These are phyloP conservation scores for Solanum chacoense DNA, from an alignment of 305 asterid species.

Conservation along the genomic window DNA sequence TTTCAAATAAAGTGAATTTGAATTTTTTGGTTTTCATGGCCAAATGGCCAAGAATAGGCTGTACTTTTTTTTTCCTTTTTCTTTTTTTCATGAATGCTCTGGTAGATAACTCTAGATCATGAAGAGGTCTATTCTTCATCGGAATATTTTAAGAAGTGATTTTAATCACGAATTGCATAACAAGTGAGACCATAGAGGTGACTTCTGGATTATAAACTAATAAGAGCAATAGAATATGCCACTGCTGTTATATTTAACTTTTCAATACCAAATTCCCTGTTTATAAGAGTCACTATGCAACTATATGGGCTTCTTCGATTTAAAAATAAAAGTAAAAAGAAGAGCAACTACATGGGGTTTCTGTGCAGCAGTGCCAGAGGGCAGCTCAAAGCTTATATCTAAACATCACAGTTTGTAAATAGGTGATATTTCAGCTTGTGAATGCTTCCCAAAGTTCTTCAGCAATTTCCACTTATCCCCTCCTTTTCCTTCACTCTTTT, in stretches of 20 bases:
- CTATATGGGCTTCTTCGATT: neutral
- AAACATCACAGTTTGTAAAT: neutral
- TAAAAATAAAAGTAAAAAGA: neutral
- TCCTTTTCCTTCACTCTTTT: neutral
- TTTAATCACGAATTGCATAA: neutral
- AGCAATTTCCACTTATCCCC: neutral
- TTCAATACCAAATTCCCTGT: neutral
- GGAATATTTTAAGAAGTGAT: neutral
- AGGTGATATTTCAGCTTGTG: neutral
- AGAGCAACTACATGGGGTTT: neutral
- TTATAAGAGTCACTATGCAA: slow-evolving; percentile 1
- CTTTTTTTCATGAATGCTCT: neutral
- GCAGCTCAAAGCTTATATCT: neutral
- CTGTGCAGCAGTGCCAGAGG: neutral
- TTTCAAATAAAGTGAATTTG: neutral
- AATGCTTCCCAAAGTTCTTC: neutral
- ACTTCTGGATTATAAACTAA: neutral
- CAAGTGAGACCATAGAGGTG: neutral
- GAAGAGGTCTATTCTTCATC: neutral
- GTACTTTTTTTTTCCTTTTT: neutral
- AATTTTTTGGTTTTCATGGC: neutral
- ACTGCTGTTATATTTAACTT: neutral
- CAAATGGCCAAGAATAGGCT: neutral
- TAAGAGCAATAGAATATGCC: neutral
- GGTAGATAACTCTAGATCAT: neutral